Percentiles rank a stretch among this genome's conserved stretches.
Conservation (phyloP, 768 basidiomycete species). For the Postia placenta region DNA sequence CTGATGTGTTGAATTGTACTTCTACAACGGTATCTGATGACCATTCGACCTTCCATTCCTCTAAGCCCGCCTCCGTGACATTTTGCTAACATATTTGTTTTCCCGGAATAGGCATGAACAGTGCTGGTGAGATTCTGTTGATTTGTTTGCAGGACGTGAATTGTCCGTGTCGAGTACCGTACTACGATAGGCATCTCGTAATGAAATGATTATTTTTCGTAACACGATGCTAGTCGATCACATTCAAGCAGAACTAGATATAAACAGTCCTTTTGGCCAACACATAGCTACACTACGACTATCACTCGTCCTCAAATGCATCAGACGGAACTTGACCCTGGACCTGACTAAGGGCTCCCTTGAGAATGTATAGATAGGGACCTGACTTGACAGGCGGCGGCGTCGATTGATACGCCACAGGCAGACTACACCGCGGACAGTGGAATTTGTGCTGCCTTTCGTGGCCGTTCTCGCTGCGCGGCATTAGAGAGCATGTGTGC, state of each 20-base stretch:
- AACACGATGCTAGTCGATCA: no score
- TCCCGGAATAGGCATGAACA: no score
- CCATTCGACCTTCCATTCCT: neutral
- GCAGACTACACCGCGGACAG: slow-evolving; percentile 62
- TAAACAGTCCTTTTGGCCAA: no score
- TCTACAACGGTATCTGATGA: slow-evolving; percentile 88
- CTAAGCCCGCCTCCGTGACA: neutral
- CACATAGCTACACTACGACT: neutral
- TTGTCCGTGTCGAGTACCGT: no score
- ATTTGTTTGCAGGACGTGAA: no score
- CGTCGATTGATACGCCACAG: slow-evolving; percentile 71
- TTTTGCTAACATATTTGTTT: neutral
- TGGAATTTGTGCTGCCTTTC: slow-evolving; percentile 71
- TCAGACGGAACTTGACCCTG: slow-evolving; percentile 84
- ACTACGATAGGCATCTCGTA: no score
- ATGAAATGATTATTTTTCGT: no score
- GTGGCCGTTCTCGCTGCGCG: slow-evolving; percentile 52
- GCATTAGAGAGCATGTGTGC: slow-evolving; percentile 11
- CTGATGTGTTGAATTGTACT: slow-evolving; percentile 44
- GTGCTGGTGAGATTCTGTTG: no score
- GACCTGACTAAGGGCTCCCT: slow-evolving; percentile 79
- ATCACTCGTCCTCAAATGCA: slow-evolving; percentile 64
- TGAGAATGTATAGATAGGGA: slow-evolving; percentile 73
- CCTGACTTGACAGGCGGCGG: slow-evolving; percentile 74
- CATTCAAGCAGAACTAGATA: no score